Conservation (phyloP, 148 eudicot species). For the Camellia granthamiana region DNA sequence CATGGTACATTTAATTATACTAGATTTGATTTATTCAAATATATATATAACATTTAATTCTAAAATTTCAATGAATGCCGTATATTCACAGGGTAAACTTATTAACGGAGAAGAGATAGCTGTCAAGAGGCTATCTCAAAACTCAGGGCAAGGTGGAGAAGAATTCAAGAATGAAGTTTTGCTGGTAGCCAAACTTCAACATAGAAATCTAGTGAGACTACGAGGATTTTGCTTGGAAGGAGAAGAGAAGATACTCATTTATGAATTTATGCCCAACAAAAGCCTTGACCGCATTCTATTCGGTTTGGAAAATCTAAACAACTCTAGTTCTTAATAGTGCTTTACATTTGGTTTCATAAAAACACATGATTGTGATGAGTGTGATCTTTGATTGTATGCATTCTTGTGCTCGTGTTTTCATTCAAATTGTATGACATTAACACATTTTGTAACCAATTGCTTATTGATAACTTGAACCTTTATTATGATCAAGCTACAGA, state of each 20-base stretch:
- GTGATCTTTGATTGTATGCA: too few species aligned
- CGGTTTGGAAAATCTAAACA: constrained; percentile 15
- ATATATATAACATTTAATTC: neutral
- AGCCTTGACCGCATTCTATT: constrained; percentile 38
- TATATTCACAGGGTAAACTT: constrained; percentile 32
- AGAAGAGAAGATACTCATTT: constrained; percentile 43
- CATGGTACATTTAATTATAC: too few species aligned
- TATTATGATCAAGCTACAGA: constrained; percentile 16
- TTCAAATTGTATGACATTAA: neutral
- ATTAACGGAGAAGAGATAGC: constrained; percentile 39
- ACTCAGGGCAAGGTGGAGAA: constrained; percentile 35
- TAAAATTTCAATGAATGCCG: neutral
- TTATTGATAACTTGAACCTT: neutral
- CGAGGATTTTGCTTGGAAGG: constrained; percentile 41
- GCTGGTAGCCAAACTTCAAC: constrained; percentile 48
- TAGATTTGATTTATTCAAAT: too few species aligned
- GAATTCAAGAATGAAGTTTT: constrained; percentile 48
- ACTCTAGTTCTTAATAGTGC: neutral
- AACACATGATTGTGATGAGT: neutral
- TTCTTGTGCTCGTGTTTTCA: neutral
- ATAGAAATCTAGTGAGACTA: constrained; percentile 45
- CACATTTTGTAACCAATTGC: neutral
- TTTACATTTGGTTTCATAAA: neutral
- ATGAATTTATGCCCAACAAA: constrained; percentile 43
- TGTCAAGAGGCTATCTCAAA: constrained; percentile 43